Evolutionary conservation across 148 eudicot species (phyloP).

Genomic region (Persicaria maculosa): DNA sequence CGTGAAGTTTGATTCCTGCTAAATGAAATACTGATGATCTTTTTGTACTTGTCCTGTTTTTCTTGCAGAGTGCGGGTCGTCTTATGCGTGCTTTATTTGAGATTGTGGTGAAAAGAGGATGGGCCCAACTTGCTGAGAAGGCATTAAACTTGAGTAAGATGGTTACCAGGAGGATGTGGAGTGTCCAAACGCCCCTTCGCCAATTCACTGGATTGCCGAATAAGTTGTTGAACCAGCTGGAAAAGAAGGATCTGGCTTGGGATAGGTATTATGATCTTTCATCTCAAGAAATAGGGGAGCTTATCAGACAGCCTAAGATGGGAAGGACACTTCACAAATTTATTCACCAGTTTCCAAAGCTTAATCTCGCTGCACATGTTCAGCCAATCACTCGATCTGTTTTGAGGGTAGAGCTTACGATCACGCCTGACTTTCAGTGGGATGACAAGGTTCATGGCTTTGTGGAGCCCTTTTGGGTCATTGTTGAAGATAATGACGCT

Average conservation of each 20-base stretch:
- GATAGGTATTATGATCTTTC: conserved; percentile 90
- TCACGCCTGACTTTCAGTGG: conserved; percentile 87
- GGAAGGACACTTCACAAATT: conserved; percentile 78
- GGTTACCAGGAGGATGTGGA: conserved; percentile 89
- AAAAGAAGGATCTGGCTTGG: conserved; percentile 89
- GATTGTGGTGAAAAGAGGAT: conserved; percentile 75
- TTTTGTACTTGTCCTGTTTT: neutral
- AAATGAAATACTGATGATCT: neutral
- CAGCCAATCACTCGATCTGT: conserved; percentile 91
- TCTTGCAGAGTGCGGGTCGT: conserved; percentile 80
- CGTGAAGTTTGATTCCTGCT: neutral
- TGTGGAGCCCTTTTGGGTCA: conserved; percentile 95
- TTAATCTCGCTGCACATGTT: conserved; percentile 79
- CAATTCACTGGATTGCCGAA: conserved; percentile 64
- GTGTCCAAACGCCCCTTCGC: conserved; percentile 82
- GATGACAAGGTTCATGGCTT: conserved; percentile 90
- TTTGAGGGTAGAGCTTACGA: conserved; percentile 76
- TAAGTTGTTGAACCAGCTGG: conserved; percentile 63
- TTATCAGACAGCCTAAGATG: conserved; percentile 64
- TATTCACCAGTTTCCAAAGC: conserved; percentile 87
- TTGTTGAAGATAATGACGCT: conserved; percentile 92
- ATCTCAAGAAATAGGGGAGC: conserved; percentile 80
- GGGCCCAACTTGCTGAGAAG: conserved; percentile 83
- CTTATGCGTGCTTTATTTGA: conserved; percentile 78
- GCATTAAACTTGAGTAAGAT: conserved; percentile 82